Base-by-base conservation (phyloP, 176 grass and related monocot species). In the Bothriochloa decipiens region DNA sequence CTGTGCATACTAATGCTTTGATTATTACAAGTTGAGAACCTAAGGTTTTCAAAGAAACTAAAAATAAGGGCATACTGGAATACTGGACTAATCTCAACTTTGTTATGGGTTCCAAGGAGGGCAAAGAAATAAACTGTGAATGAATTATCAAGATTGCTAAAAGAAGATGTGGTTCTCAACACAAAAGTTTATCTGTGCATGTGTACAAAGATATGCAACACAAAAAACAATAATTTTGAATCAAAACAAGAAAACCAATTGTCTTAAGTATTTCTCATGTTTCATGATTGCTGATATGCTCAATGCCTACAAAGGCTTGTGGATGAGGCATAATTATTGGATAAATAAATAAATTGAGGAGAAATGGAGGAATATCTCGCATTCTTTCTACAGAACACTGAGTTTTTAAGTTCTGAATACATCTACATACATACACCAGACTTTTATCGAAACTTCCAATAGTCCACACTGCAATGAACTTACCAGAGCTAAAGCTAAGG, bases 401-500 rank as follows among this genome's bases (percentile, higher is more conserved):
- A 49, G 33, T 12, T 37, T 46, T 41, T 12, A 62, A 40, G n/a
- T 37, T 58, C 25, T 57, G 66, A 60, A 7, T 72, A 63, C 64
- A 53, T 20, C 16, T 0, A 62, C 58, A 36, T 68, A 79, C 25
- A 53, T 13, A 89, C 32, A 72, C 3, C 8, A 81, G 18, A 57
- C 18, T 68, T 81, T n/a, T 27, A 61, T 28, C 16, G 5, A 46
- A 22, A 81, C 8, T 32, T 63, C n/a, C 12, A 89, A 26, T 33
- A 58, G 32, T 16, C 4, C 68, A 79, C 49, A 73, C 4, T 68
- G 61, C 49, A 58, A 83, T 1, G 15, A 68, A 50, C 68, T 82
- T 92, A 92, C 92, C 82, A 76, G 95, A 64, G 80, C 86, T 92
- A 73, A 97, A 92, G 57, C 84, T 92, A 41, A 97, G 86, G 86